Evolutionary conservation across 164 flowering plant species (phyloP).

Genomic region (Vitis amurensis): DNA sequence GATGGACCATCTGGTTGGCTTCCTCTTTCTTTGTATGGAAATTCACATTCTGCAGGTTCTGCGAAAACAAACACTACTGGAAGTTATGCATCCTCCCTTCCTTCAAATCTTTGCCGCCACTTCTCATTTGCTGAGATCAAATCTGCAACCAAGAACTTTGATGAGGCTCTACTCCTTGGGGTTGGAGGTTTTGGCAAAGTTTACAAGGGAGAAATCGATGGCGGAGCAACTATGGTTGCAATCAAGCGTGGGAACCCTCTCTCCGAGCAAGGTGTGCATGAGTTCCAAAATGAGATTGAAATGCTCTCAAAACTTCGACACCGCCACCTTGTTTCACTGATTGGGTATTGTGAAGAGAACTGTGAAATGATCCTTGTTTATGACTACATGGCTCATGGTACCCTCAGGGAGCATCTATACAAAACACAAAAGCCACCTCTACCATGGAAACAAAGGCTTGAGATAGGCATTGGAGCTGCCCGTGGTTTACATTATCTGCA

Average conservation of each 20-base stretch:
- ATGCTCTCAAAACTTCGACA: slow-evolving; percentile 84
- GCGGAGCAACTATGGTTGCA: slow-evolving; percentile 69
- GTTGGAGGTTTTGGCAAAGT: slow-evolving; percentile 90
- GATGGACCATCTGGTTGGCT: slow-evolving; percentile 85
- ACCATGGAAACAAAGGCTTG: slow-evolving; percentile 80
- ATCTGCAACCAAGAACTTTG: slow-evolving; percentile 75
- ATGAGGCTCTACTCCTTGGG: slow-evolving; percentile 60
- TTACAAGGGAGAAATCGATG: slow-evolving; percentile 74
- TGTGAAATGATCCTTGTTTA: slow-evolving; percentile 84
- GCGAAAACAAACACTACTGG: slow-evolving; percentile 74
- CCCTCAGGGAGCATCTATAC: slow-evolving; percentile 79
- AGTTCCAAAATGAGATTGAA: slow-evolving; percentile 82
- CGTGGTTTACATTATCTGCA: slow-evolving; percentile 76
- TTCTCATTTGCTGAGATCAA: slow-evolving; percentile 80
- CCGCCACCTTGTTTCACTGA: slow-evolving; percentile 75
- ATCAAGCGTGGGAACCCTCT: slow-evolving; percentile 82
- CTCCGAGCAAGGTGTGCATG: slow-evolving; percentile 84
- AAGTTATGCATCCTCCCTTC: slow-evolving; percentile 68
- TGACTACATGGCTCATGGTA: slow-evolving; percentile 83
- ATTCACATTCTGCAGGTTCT: slow-evolving; percentile 75
- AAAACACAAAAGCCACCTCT: slow-evolving; percentile 71
- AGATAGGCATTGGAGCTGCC: slow-evolving; percentile 80
- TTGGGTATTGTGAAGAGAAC: slow-evolving; percentile 81
- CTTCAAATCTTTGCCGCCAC: slow-evolving; percentile 77
- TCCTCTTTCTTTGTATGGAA: slow-evolving; percentile 73